A percentile compares a stretch with the other conserved stretches of the same genome.
Evolutionary conservation across 352 stramenopile genomes (phyloP).

Genomic region (Aphanomyces astaci): DNA sequence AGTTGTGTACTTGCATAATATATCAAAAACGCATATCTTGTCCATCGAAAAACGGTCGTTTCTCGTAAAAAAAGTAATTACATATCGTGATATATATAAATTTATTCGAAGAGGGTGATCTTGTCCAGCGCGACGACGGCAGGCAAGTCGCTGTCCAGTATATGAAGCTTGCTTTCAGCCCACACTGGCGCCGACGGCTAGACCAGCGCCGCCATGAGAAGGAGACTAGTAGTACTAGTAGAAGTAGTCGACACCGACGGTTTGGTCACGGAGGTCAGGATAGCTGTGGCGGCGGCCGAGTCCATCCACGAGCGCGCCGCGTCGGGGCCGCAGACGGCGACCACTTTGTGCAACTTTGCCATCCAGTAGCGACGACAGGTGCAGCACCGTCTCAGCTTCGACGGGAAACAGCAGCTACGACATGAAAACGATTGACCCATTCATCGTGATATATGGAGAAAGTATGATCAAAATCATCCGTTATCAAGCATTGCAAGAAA

Average conservation of each 20-base stretch:
- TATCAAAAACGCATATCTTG: too few relatives aligned
- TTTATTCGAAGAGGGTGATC: neutral
- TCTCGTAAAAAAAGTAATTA: too few relatives aligned
- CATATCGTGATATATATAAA: neutral
- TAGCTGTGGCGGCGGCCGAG: neutral
- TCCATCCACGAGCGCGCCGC: neutral
- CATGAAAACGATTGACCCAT: too few relatives aligned
- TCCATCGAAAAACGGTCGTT: too few relatives aligned
- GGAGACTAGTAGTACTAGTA: too few relatives aligned
- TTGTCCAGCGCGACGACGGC: neutral
- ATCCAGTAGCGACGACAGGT: neutral
- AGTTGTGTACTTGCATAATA: too few relatives aligned
- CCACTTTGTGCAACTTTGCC: neutral
- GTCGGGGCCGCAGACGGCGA: neutral
- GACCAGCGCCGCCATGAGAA: neutral
- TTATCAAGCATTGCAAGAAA: too few relatives aligned
- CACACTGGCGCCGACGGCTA: neutral
- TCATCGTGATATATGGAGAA: too few relatives aligned
- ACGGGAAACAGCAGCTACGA: slow-evolving; percentile 14
- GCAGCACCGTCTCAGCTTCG: neutral
- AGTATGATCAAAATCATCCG: too few relatives aligned
- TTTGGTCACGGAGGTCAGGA: too few relatives aligned
- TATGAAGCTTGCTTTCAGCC: neutral
- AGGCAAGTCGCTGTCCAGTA: neutral
- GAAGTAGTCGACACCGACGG: too few relatives aligned